These are phyloP conservation scores for Coemansia sp. DNA, from an alignment of 371 early-diverging fungal genomes.

Conservation along the genomic window DNA sequence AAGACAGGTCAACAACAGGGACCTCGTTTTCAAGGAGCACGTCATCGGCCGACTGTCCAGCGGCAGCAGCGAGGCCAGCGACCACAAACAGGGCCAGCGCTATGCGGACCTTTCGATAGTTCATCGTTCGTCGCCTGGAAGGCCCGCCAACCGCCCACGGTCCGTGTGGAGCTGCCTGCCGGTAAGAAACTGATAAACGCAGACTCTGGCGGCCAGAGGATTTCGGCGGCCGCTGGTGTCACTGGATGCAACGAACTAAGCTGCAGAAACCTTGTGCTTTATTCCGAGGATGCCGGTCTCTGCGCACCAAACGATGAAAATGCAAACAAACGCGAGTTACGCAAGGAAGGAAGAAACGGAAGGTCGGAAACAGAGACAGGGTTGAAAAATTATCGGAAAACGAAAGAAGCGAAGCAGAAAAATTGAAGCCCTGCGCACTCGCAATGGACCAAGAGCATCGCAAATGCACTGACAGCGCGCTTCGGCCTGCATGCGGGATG, in stretches of 20 bases:
- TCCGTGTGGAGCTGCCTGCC: too few species aligned
- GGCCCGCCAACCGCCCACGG: not conserved
- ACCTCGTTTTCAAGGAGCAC: not conserved
- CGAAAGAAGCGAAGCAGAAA: not conserved
- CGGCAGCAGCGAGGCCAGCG: slow-evolving; percentile 16
- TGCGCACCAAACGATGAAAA: not conserved
- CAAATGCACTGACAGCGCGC: not conserved
- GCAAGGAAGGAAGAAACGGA: not conserved
- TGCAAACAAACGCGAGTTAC: slow-evolving; percentile 4
- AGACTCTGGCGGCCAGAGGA: too few species aligned
- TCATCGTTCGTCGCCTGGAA: slow-evolving; percentile 14
- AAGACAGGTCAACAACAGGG: not conserved
- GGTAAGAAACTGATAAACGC: too few species aligned
- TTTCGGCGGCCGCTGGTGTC: too few species aligned
- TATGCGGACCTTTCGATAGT: slow-evolving; percentile 27
- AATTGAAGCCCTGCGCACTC: not conserved
- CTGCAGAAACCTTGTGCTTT: too few species aligned
- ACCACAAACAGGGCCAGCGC: slow-evolving; percentile 34
- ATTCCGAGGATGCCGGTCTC: not conserved
- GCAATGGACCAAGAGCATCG: not conserved
- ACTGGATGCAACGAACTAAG: too few species aligned
- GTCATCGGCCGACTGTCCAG: slow-evolving; percentile 2
- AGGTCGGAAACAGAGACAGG: not conserved
- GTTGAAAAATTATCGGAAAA: not conserved
- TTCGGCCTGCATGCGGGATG: slow-evolving; percentile 5